Evolutionary conservation across 805 yeast species (phyloP).

Genomic region (Metschnikowia reukaufii): DNA sequence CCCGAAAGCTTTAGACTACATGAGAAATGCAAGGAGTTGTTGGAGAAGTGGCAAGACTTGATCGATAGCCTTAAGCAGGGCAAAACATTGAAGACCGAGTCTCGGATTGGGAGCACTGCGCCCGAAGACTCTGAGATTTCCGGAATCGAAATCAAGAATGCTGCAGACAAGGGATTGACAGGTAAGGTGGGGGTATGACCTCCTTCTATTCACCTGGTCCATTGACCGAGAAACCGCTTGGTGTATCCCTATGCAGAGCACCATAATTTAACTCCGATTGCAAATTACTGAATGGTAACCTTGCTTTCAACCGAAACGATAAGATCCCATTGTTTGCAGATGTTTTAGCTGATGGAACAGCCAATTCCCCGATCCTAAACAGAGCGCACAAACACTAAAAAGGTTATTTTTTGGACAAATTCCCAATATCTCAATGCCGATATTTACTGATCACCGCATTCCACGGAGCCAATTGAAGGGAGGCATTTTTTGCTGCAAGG

Average conservation of each 20-base stretch:
- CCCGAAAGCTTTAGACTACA: constrained; percentile 48
- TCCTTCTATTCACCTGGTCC: not conserved
- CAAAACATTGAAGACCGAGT: constrained; percentile 16
- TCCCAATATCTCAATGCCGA: not conserved
- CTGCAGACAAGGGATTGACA: constrained; percentile 6
- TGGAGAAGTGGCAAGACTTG: constrained; percentile 41
- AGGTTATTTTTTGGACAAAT: not conserved
- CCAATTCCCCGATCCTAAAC: no score
- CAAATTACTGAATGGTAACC: no score
- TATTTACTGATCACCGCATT: not conserved
- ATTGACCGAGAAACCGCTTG: not conserved
- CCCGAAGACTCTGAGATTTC: constrained; percentile 18
- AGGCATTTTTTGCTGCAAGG: not conserved
- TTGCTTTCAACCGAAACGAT: no score
- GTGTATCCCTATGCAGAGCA: no score
- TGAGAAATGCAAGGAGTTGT: constrained; percentile 41
- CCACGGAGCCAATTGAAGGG: not conserved
- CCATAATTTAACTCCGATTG: no score
- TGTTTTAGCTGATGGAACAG: no score
- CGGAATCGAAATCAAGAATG: constrained; percentile 12
- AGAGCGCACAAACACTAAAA: no score
- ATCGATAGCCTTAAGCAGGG: constrained; percentile 40
- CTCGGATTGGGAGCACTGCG: constrained; percentile 16
- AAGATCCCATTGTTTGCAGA: no score
- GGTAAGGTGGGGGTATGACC: constrained; percentile 11